Percentiles rank a stretch among this genome's conserved stretches.
phyloP scores from a whole-genome alignment of 2,329 filamentous ascomycete genomes.

The Blumeria graminis region DNA sequence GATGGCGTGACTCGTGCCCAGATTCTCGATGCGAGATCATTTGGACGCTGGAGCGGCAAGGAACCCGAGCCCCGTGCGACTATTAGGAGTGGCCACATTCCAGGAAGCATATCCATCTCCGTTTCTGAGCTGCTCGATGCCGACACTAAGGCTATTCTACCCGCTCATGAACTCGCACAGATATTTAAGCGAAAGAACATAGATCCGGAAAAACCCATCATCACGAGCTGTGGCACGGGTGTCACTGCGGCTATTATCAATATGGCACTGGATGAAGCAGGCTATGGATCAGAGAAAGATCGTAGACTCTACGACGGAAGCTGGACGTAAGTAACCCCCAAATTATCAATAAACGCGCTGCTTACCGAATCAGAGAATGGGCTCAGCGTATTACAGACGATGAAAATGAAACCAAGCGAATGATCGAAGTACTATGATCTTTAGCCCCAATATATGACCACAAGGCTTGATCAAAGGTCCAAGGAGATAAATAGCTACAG shows the following conservation, averaged over 20 bases:
- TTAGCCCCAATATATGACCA: no score
- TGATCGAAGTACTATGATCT: no score
- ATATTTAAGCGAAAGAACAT: constrained; percentile 63
- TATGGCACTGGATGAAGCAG: constrained; percentile 58
- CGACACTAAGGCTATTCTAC: constrained; percentile 55
- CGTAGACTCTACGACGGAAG: constrained; percentile 81
- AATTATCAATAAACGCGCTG: not conserved
- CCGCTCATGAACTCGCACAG: constrained; percentile 44
- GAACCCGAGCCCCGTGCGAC: constrained; percentile 72
- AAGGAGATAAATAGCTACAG: no score
- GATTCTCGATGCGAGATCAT: constrained; percentile 65
- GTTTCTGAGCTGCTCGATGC: constrained; percentile 61
- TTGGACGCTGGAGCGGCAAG: constrained; percentile 57
- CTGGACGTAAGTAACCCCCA: constrained; percentile 55
- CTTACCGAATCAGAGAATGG: constrained; percentile 28
- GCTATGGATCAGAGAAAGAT: constrained; percentile 40
- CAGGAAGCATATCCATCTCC: constrained; percentile 63
- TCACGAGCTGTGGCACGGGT: constrained; percentile 77
- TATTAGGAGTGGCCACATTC: constrained; percentile 76
- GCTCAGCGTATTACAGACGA: constrained; percentile 34
- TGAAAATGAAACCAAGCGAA: no score
- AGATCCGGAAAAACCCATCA: constrained; percentile 55
- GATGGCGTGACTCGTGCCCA: constrained; percentile 54
- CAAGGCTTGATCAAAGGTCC: no score
- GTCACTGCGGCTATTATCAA: constrained; percentile 86